Evolutionary conservation across 257 asterid species (phyloP).

Genomic region (Solanum medicagineum): DNA sequence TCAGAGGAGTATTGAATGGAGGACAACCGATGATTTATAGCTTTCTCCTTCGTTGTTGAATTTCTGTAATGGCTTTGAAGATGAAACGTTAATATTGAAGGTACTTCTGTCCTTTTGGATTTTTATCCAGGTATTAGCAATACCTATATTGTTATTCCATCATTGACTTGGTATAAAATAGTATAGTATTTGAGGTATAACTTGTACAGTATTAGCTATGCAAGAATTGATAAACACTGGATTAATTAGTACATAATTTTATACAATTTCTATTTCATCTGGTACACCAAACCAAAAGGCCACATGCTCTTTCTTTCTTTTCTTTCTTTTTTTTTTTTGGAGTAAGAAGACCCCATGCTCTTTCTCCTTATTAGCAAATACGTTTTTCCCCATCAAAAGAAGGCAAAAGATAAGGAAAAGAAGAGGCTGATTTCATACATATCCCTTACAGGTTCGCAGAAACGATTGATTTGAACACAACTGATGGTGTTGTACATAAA

Average conservation of each 20-base stretch:
- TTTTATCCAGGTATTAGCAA: not conserved
- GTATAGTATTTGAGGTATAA: not conserved
- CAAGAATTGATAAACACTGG: not conserved
- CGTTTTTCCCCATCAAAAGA: not conserved
- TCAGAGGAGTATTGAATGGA: not conserved
- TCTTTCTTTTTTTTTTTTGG: too few species aligned
- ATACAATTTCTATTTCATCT: not conserved
- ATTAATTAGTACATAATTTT: not conserved
- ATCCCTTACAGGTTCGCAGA: slow-evolving; percentile 53
- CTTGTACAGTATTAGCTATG: not conserved
- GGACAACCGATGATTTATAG: not conserved
- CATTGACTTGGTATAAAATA: not conserved
- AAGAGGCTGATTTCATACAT: slow-evolving; percentile 8
- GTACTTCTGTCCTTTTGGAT: not conserved
- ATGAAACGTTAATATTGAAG: not conserved
- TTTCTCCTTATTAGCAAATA: not conserved
- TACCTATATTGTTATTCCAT: not conserved
- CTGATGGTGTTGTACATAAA: slow-evolving; percentile 68
- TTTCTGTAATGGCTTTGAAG: not conserved
- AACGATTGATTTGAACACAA: slow-evolving; percentile 60
- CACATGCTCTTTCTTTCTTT: not conserved
- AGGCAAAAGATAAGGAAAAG: not conserved
- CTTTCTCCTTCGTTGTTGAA: not conserved
- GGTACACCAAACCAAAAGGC: not conserved
- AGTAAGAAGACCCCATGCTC: too few species aligned